Conservation (phyloP, 1,139 yeast species). For the Pichia inconspicua region DNA sequence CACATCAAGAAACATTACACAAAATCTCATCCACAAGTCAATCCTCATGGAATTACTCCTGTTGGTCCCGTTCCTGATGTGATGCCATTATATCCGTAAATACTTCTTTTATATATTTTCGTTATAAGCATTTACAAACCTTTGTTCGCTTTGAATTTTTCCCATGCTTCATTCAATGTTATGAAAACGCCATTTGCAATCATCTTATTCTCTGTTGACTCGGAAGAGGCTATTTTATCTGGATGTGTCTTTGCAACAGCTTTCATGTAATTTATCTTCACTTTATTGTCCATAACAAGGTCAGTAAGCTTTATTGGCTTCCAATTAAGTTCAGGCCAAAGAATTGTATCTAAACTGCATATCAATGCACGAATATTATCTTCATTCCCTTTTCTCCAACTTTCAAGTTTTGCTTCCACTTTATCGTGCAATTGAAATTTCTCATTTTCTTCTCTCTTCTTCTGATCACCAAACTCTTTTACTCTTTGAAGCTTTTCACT, state of each 20-base stretch:
- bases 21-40: constrained; percentile 67
- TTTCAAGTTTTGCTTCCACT: constrained; percentile 45
- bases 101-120: background rate
- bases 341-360: constrained; percentile 53
- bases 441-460: constrained; percentile 47
- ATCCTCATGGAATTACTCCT: constrained; percentile 81
- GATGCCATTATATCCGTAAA: constrained; percentile 29
- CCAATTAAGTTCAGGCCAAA: constrained; percentile 62
- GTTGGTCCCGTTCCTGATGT: constrained; percentile 83
- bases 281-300: constrained; percentile 83
- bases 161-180: constrained; percentile 86
- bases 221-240: constrained; percentile 59
- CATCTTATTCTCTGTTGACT: constrained; percentile 66
- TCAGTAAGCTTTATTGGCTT: constrained; percentile 60
- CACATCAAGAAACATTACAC: constrained; percentile 91
- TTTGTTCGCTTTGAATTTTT: constrained; percentile 48
- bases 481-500: constrained; percentile 9
- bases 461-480: constrained; percentile 38
- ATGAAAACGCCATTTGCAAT: constrained; percentile 85
- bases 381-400: constrained; percentile 72
- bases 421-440: constrained; percentile 52
- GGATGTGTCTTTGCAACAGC: constrained; percentile 94
- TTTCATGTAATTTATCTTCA: constrained; percentile 79
- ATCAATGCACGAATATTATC: constrained; percentile 70
- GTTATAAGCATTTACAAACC: background rate